Conservation (phyloP, 768 basidiomycete genomes). For the Termitomyces titanicus region DNA sequence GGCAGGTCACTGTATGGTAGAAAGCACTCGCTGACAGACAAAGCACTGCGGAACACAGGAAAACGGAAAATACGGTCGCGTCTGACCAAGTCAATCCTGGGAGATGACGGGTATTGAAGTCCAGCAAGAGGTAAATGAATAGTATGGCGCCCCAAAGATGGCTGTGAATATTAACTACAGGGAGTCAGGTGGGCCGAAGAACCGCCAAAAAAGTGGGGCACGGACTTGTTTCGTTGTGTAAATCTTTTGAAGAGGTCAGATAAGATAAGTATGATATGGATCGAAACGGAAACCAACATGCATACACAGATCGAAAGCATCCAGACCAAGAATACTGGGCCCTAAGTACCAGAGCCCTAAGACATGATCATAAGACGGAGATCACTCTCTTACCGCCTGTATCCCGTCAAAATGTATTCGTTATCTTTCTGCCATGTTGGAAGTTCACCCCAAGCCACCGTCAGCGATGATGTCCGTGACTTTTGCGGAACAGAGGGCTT, state of each 20-base stretch:
- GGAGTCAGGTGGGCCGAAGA: constrained; percentile 8
- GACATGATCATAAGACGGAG: not conserved
- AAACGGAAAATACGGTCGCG: constrained; percentile 54
- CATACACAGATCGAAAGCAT: constrained; percentile 60
- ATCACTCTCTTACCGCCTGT: constrained; percentile 50
- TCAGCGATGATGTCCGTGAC: constrained; percentile 15
- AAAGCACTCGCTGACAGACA: constrained; percentile 71
- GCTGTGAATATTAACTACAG: constrained; percentile 79
- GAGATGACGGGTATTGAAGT: constrained; percentile 52
- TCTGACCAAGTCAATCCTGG: constrained; percentile 60
- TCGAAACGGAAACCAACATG: constrained; percentile 45
- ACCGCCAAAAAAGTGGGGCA: constrained; percentile 2
- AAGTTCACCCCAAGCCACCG: constrained; percentile 52
- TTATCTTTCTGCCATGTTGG: constrained; percentile 73
- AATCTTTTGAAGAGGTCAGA: constrained; percentile 37
- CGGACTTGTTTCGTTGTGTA: constrained; percentile 76
- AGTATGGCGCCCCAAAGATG: constrained; percentile 70
- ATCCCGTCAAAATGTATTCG: constrained; percentile 67
- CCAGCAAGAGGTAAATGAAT: constrained; percentile 52
- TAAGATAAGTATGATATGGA: constrained; percentile 11
- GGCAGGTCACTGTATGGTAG: constrained; percentile 72
- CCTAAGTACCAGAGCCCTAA: constrained; percentile 32
- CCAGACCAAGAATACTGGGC: constrained; percentile 59
- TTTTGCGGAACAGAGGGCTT: not conserved
- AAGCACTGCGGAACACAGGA: constrained; percentile 66